phyloP scores from a whole-genome alignment of 2,329 filamentous ascomycete genomes.

The Phaeosphaeria sp. region DNA sequence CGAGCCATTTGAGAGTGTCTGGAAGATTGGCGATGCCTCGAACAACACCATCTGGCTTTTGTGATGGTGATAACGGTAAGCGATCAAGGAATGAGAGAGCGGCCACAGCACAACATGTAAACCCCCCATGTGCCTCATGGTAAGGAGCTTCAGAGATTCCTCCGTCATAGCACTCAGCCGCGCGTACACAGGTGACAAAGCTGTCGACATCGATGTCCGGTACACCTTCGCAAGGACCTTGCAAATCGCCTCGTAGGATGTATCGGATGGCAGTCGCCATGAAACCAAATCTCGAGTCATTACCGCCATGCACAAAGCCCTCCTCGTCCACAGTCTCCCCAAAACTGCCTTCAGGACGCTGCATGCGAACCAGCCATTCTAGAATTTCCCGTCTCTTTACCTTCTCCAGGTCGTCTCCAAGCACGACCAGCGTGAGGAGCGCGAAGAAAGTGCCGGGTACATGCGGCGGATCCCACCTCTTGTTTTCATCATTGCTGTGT shows the following conservation, averaged over 20 bases:
- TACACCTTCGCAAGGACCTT: slow-evolving; percentile 61
- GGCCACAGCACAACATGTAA: slow-evolving; percentile 86
- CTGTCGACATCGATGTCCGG: slow-evolving; percentile 77
- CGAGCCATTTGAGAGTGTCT: slow-evolving; percentile 54
- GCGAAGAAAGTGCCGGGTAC: slow-evolving; percentile 91
- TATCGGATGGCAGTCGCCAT: slow-evolving; percentile 82
- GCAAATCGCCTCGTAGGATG: slow-evolving; percentile 71
- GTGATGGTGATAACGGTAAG: slow-evolving; percentile 48
- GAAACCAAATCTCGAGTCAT: slow-evolving; percentile 88
- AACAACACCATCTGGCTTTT: slow-evolving; percentile 31
- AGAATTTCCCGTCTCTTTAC: slow-evolving; percentile 74
- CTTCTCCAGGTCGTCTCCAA: slow-evolving; percentile 66
- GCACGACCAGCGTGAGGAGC: slow-evolving; percentile 71
- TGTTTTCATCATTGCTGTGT: slow-evolving; percentile 58
- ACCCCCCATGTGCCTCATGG: slow-evolving; percentile 87
- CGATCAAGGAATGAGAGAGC: slow-evolving; percentile 78
- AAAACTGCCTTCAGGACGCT: slow-evolving; percentile 87
- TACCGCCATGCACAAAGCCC: slow-evolving; percentile 73
- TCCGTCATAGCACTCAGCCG: slow-evolving; percentile 78
- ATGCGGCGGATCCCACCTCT: slow-evolving; percentile 76
- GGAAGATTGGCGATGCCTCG: slow-evolving; percentile 48
- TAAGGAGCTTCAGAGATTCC: slow-evolving; percentile 79
- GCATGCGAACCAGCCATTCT: slow-evolving; percentile 75
- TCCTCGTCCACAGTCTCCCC: slow-evolving; percentile 75
- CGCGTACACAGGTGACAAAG: slow-evolving; percentile 73